These are phyloP conservation scores for Colletotrichum ledebouriae DNA, from an alignment of 2,329 filamentous ascomycete genomes.

Conservation along the genomic window DNA sequence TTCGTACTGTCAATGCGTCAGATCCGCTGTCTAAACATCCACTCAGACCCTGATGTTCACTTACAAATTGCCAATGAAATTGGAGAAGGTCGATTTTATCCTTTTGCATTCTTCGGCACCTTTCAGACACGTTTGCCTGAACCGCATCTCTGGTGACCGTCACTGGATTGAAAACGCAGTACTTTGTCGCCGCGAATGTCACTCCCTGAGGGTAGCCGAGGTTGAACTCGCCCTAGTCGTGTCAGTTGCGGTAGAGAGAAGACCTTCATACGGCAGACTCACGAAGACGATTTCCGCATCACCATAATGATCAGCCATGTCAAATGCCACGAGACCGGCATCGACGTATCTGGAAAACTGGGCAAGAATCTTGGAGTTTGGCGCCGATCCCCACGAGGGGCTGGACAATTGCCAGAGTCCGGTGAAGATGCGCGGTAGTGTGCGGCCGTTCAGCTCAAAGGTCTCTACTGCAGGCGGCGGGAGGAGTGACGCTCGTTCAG, in stretches of 20 bases:
- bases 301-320: conserved; percentile 55
- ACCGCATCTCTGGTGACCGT: conserved; percentile 49
- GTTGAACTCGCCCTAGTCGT: conserved; percentile 51
- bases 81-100: conserved; percentile 53
- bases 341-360: conserved; percentile 47
- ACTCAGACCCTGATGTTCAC: not conserved
- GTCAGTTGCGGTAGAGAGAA: not conserved
- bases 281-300: conserved; percentile 43
- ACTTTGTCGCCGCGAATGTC: conserved; percentile 53
- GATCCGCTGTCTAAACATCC: not conserved
- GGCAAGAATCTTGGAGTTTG: conserved; percentile 45
- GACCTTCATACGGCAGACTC: conserved; percentile 10
- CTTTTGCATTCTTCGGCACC: conserved; percentile 49
- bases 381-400: conserved; percentile 48
- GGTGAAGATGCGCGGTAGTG: conserved; percentile 49
- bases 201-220: conserved; percentile 46
- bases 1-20: conserved; percentile 9
- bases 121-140: conserved; percentile 49
- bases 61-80: conserved; percentile 54
- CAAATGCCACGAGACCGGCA: conserved; percentile 48
- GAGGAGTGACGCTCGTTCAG: not conserved
- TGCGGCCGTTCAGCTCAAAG: conserved; percentile 44
- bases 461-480: conserved; percentile 41
- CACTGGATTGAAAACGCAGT: conserved; percentile 51
- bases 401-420: conserved; percentile 52